Evolutionary conservation across 1,284 basidiomycete genomes (phyloP).

Genomic region (Rhizoctonia solani): DNA sequence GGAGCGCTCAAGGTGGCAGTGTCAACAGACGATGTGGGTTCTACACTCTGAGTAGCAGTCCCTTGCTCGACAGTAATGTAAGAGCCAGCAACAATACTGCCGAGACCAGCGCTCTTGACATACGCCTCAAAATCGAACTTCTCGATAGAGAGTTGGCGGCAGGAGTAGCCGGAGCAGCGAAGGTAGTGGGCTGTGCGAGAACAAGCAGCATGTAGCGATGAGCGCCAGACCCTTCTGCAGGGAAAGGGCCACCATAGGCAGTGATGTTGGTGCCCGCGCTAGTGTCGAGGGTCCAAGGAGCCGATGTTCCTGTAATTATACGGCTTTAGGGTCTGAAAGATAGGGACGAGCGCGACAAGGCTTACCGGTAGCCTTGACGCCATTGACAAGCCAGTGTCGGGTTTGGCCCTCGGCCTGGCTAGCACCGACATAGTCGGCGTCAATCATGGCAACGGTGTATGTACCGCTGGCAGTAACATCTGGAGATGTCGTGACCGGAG

Average conservation of each 20-base stretch:
- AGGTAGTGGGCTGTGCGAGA: conserved; percentile 37
- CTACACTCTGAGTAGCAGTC: conserved; percentile 55
- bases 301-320: conserved; percentile 43
- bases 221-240: conserved; percentile 65
- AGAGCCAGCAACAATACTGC: conserved; percentile 62
- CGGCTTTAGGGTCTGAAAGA: background rate
- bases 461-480: conserved; percentile 49
- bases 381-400: conserved; percentile 81
- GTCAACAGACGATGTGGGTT: conserved; percentile 64
- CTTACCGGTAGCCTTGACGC: conserved; percentile 56
- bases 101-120: conserved; percentile 57
- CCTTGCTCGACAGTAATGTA: conserved; percentile 80
- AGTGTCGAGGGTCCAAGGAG: conserved; percentile 51
- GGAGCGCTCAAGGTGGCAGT: conserved; percentile 57
- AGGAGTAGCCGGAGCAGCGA: conserved; percentile 37
- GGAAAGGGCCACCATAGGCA: conserved; percentile 73
- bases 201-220: conserved; percentile 57
- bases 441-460: conserved; percentile 73
- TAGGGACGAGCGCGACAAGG: conserved; percentile 11
- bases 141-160: background rate
- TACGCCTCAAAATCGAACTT: conserved; percentile 60
- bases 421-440: conserved; percentile 64
- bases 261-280: conserved; percentile 61
- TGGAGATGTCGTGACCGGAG: conserved; percentile 52
- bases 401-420: conserved; percentile 60